Base-by-base conservation (phyloP, 2,329 filamentous ascomycete species). In the Cladophialophora chaetospira region DNA sequence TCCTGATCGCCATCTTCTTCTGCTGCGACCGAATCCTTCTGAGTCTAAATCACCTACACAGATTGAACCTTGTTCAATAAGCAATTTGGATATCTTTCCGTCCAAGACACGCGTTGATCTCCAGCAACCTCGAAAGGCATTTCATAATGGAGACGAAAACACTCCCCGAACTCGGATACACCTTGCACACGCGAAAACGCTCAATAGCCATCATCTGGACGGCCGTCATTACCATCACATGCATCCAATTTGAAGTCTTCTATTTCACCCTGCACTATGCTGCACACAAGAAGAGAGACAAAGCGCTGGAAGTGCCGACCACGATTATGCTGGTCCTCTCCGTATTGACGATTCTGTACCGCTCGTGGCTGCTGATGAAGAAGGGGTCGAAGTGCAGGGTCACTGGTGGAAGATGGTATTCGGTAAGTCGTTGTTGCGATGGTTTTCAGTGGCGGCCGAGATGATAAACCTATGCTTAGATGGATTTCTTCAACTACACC, bases 261-360 rank as follows among this genome's bases (percentile, higher is more conserved):
- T 43, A 43, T 43, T 43, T 43, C 38, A 43, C 38, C 38, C 38
- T 43, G 15, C 38, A n/a, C 38, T 43, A 43, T 5, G 38, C 38
- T 4, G 38, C 38, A 11, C 38, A 43, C 38, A 43, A 43, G 38
- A 43, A 43, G 38, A 2, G 23, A 10, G 38, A 43, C 38, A 43
- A 43, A 19, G 38, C 38, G 11, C 19, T 43, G 38, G 38, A 43
- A 21, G 21, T 43, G 21, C 38, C 38, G 19, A 43, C 38, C 38
- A 43, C 38, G 21, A 43, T 43, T 21, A 5, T 43, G 38, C 38
- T 43, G 3, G 38, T 43, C 5, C 38, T 43, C 19, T 43, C 38
- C 38, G 13, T 43, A 43, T 19, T 43, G 15, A 43, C 38, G 13
- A 43, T 43, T 19, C 19, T 43, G 23, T 43, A 43, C 9, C 38